A percentile compares a stretch with the other conserved stretches of the same genome.
Evolutionary conservation across 371 early-diverging fungal genomes (phyloP).

Genomic region (Coemansia sp.): DNA sequence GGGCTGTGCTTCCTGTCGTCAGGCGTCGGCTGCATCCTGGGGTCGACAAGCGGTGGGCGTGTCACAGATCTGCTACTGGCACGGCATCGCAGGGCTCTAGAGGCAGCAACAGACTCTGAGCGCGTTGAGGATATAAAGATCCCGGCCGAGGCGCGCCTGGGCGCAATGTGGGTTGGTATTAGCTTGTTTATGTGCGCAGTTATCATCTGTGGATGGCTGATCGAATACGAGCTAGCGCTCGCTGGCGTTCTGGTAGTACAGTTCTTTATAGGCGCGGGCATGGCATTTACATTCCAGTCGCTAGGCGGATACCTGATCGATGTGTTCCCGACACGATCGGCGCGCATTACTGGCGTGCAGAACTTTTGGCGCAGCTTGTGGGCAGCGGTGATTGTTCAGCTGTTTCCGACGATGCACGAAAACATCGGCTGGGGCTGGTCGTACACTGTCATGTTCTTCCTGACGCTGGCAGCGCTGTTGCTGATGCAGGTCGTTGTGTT

Average conservation of each 20-base stretch:
- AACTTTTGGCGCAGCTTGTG: conserved; percentile 50
- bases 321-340: conserved; percentile 43
- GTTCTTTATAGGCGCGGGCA: conserved; percentile 47
- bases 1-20: conserved; percentile 57
- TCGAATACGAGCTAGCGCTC: conserved; percentile 27
- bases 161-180: conserved; percentile 34
- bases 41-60: conserved; percentile 54
- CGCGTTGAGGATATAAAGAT: not conserved
- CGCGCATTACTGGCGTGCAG: conserved; percentile 47
- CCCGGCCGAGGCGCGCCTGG: conserved; percentile 40
- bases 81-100: not conserved
- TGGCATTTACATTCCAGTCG: conserved; percentile 47
- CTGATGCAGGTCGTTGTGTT: conserved; percentile 34
- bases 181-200: conserved; percentile 18
- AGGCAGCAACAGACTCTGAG: not conserved
- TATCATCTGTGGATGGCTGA: conserved; percentile 43
- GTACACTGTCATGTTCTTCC: conserved; percentile 40
- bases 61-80: conserved; percentile 32
- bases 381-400: conserved; percentile 45
- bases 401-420: conserved; percentile 38
- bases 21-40: conserved; percentile 57
- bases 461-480: conserved; percentile 22
- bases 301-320: conserved; percentile 49
- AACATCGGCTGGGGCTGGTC: conserved; percentile 51
- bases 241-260: conserved; percentile 38